Evolutionary conservation across 2,329 filamentous ascomycete species (phyloP).

Genomic region (Emergomyces orientalis): DNA sequence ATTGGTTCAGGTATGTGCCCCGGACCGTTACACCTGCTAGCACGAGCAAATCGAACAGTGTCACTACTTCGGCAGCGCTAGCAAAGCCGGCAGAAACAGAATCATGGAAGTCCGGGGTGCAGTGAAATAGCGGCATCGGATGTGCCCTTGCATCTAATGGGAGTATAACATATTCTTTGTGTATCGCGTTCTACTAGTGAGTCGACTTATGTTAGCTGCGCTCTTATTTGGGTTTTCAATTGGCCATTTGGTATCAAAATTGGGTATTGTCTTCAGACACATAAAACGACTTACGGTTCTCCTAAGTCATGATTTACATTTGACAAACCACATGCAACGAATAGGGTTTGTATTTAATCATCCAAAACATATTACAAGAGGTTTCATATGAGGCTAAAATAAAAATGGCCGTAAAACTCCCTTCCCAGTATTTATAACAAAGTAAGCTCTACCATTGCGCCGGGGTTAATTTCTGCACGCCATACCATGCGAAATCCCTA

Average conservation of each 20-base stretch:
- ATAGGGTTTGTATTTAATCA: background rate
- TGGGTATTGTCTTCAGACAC: no score
- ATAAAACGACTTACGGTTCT: no score
- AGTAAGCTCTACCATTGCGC: background rate
- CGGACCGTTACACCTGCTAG: slow-evolving; percentile 7
- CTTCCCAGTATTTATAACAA: background rate
- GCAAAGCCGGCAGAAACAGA: background rate
- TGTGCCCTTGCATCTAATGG: background rate
- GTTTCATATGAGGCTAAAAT: background rate
- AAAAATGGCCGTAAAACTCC: background rate
- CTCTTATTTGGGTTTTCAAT: background rate
- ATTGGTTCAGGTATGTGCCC: slow-evolving; percentile 26
- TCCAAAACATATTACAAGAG: background rate
- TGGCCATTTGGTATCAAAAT: background rate
- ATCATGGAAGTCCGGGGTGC: background rate
- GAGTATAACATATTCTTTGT: background rate
- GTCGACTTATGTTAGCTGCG: background rate
- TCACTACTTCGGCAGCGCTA: slow-evolving; percentile 1
- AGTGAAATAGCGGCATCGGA: background rate
- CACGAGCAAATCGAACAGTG: slow-evolving; percentile 19
- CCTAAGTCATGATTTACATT: background rate
- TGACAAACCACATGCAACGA: background rate
- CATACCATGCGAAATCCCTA: background rate
- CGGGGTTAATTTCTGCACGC: background rate
- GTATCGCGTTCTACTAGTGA: background rate